phyloP scores from a whole-genome alignment of 495 filamentous ascomycete genomes.

The Neurospora sp. region DNA sequence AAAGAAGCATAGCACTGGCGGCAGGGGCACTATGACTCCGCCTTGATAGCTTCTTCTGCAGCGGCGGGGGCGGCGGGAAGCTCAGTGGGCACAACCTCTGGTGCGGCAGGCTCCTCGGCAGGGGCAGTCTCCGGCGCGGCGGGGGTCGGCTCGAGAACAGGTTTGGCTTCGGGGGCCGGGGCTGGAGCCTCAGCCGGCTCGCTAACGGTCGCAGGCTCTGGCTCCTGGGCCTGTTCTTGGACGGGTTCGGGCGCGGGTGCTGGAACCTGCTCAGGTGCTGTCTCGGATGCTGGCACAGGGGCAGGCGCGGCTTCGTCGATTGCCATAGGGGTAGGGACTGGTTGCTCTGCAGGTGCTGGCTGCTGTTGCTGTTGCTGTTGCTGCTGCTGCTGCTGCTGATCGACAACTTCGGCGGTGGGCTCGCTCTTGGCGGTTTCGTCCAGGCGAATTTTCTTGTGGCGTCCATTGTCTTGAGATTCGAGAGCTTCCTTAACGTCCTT shows the following conservation, averaged over 20 bases:
- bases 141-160: not conserved
- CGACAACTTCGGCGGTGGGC: conserved; percentile 3
- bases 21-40: not conserved
- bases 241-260: not conserved
- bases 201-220: not conserved
- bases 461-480: conserved; percentile 24
- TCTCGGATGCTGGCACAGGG: not conserved
- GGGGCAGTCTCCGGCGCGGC: not conserved
- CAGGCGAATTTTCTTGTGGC: conserved; percentile 27
- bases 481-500: conserved; percentile 30
- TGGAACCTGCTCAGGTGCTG: not conserved
- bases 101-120: too few species aligned
- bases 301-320: not conserved
- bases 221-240: not conserved
- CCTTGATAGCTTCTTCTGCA: not conserved
- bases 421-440: conserved; percentile 20
- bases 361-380: not conserved
- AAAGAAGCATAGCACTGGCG: not conserved
- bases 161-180: not conserved
- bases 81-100: not conserved
- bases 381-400: not conserved
- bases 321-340: not conserved
- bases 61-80: not conserved
- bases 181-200: not conserved
- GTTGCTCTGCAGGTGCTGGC: not conserved